Evolutionary conservation across 2,329 filamentous ascomycete species (phyloP), one percentile per base, ranked within the genome.

Genomic region (Raffaelea deltoideospora): DNA sequence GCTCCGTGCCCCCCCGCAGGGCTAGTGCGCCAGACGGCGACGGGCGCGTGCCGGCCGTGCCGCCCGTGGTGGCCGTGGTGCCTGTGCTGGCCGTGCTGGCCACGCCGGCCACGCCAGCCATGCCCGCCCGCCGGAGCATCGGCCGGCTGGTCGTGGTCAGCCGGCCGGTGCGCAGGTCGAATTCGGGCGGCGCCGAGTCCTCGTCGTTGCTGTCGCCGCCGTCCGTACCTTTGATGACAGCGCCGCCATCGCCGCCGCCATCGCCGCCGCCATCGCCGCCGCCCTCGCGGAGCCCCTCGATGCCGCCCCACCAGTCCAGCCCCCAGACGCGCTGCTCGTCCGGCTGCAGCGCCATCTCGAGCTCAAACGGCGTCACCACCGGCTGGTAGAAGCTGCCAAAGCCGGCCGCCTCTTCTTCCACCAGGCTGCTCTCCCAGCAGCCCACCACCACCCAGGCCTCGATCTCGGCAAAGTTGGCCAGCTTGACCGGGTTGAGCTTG

Each of bases 371-470:
- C n/a, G 90, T 98, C 29, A 96, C 76, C 10, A 96, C 77, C 0
- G 87, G 86, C 48, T 76, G 73, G 69, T 79, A 96, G 52, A 94
- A 93, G 7, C 81, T 82, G n/a, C n/a, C n/a, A n/a, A n/a, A n/a
- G n/a, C n/a, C n/a, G n/a, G n/a, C n/a, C 0, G 55, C 56, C 40
- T 82, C 80, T 44, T 86, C 85, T 48, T 95, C 88, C 5, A 98
- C 73, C 35, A 96, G 61, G 41, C 82, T 85, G 54, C 87, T 94
- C 60, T 98, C 90, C 90, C 90, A 98, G 58, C 90, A 98, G 3
- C 90, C 88, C 10, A 98, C 83, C 0, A 96, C 86, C 0, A 96
- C 86, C 90, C 90, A 98, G 14, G 86, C 88, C 31, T 86, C 88
- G 5, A 98, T 74, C 56, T 98, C 90, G 40, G 80, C 75, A 59